phyloP scores from a whole-genome alignment of 495 filamentous ascomycete species.

The Podospora appendiculata region DNA sequence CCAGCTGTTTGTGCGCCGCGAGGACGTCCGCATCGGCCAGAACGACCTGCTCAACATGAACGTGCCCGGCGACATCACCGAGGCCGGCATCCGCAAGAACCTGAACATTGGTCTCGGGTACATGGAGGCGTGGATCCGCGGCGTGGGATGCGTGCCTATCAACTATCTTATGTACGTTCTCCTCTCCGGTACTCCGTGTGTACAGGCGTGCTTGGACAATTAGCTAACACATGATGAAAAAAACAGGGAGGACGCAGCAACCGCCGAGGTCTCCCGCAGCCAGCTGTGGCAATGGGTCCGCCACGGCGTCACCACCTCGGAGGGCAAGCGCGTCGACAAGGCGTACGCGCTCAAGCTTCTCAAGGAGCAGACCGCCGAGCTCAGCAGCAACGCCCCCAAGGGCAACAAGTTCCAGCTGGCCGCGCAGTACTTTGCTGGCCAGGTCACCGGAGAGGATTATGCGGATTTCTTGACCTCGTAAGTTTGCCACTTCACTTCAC shows the following conservation, averaged over 20 bases:
- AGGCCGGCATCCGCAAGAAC: slow-evolving; percentile 96
- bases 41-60: slow-evolving; percentile 99
- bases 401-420: slow-evolving; percentile 91
- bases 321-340: slow-evolving; percentile 93
- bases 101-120: slow-evolving; percentile 93
- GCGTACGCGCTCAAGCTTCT: slow-evolving; percentile 79
- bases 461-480: slow-evolving; percentile 90
- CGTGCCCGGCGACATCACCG: slow-evolving; percentile 86
- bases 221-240: slow-evolving; percentile 4
- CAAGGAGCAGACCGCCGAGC: slow-evolving; percentile 74
- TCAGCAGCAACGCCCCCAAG: slow-evolving; percentile 68
- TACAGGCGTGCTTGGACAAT: not conserved
- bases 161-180: slow-evolving; percentile 83
- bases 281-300: slow-evolving; percentile 96
- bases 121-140: slow-evolving; percentile 98
- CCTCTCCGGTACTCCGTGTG: not conserved
- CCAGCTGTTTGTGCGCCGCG: slow-evolving; percentile 83
- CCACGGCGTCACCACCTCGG: slow-evolving; percentile 76
- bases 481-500: slow-evolving; percentile 20
- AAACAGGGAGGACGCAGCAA: slow-evolving; percentile 83
- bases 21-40: slow-evolving; percentile 78
- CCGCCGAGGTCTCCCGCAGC: slow-evolving; percentile 84
- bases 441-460: slow-evolving; percentile 96
- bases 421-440: slow-evolving; percentile 81
- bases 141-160: slow-evolving; percentile 93